phyloP scores from a whole-genome alignment of 176 grass and related monocot species.

The Hordeum vulgare region DNA sequence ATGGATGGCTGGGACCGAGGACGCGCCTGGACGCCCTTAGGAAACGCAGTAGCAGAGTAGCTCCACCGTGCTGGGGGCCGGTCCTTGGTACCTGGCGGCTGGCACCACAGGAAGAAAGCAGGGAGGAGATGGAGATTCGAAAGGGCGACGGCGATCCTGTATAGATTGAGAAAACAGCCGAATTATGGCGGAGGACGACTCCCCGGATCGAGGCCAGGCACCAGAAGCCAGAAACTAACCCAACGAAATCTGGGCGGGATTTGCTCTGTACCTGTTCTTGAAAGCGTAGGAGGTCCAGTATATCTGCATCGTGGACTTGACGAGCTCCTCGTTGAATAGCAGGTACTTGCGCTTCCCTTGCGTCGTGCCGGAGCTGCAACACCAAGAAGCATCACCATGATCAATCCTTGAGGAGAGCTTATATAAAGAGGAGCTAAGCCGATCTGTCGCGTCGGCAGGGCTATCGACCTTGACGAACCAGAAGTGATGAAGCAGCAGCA shows the following conservation, averaged over 20 bases:
- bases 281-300: slow-evolving; percentile 73
- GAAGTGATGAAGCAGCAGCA: no score
- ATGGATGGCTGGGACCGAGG: no score
- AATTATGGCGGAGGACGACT: background rate
- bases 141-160: no score
- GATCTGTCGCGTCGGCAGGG: no score
- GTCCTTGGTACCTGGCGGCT: no score
- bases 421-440: no score
- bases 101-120: no score
- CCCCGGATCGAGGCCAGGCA: background rate
- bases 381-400: background rate
- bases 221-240: background rate
- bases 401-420: background rate
- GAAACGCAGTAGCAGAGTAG: no score
- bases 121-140: no score
- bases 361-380: slow-evolving; percentile 75
- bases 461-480: no score
- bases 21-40: no score
- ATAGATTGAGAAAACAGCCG: background rate
- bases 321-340: slow-evolving; percentile 71
- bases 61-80: no score
- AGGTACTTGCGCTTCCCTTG: slow-evolving; percentile 89
- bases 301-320: slow-evolving; percentile 82
- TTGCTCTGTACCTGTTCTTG: slow-evolving; percentile 45
- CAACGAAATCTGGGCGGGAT: background rate